phyloP scores from a whole-genome alignment of 1,284 basidiomycete species.

The Sutorius eximius region DNA sequence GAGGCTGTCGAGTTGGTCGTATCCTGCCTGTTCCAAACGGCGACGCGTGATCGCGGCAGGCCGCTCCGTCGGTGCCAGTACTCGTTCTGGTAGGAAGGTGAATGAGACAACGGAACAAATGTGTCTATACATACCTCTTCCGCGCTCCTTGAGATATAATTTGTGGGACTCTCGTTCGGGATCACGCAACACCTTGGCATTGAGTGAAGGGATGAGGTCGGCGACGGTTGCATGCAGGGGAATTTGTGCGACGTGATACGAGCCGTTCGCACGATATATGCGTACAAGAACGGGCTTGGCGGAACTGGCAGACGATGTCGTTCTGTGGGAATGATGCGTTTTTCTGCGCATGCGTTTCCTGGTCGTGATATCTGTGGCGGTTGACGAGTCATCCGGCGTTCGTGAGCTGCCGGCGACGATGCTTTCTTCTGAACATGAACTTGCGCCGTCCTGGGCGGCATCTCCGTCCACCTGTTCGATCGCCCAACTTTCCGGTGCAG shows the following conservation, averaged over 20 bases:
- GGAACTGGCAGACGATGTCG: slow-evolving; percentile 17
- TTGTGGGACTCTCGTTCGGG: slow-evolving; percentile 62
- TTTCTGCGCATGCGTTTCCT: slow-evolving; percentile 28
- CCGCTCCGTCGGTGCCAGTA: slow-evolving; percentile 78
- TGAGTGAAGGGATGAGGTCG: slow-evolving; percentile 65
- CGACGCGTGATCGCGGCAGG: slow-evolving; percentile 86
- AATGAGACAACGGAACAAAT: slow-evolving; percentile 2
- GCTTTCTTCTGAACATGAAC: slow-evolving; percentile 34
- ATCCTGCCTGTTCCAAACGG: slow-evolving; percentile 89
- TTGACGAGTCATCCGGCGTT: slow-evolving; percentile 14
- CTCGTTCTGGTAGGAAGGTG: slow-evolving; percentile 59
- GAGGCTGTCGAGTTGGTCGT: slow-evolving; percentile 79
- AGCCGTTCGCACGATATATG: slow-evolving; percentile 77
- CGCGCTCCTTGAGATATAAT: slow-evolving; percentile 81
- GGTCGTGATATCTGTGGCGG: slow-evolving; percentile 15
- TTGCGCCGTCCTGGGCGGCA: slow-evolving; percentile 20
- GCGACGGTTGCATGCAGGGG: slow-evolving; percentile 68
- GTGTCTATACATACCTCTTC: slow-evolving; percentile 60
- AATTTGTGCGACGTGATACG: slow-evolving; percentile 72
- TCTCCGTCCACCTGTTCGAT: slow-evolving; percentile 32
- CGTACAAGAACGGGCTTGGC: slow-evolving; percentile 42
- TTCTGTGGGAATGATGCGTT: slow-evolving; percentile 20
- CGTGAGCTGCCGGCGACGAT: slow-evolving; percentile 19
- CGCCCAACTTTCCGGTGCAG: slow-evolving; percentile 39
- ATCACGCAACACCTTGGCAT: slow-evolving; percentile 50